phyloP scores from a whole-genome alignment of 495 filamentous ascomycete species.

The Cairneyella variabilis region DNA sequence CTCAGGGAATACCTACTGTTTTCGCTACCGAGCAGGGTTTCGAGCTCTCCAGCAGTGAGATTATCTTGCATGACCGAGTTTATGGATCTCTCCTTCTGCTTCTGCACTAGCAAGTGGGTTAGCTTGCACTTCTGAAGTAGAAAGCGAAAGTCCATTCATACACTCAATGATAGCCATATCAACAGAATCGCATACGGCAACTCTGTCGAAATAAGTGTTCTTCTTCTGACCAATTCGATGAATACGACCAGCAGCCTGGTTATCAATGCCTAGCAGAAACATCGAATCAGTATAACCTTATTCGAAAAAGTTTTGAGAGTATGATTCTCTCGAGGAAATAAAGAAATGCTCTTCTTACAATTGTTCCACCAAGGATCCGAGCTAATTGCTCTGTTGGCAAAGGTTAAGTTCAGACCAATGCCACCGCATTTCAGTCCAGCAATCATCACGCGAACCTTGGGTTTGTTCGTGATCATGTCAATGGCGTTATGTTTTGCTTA shows the following conservation, averaged over 20 bases:
- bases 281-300: too few relatives aligned
- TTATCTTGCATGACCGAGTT: too few relatives aligned
- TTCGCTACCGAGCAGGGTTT: too few relatives aligned
- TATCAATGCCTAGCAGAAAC: too few relatives aligned
- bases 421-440: conserved; percentile 26
- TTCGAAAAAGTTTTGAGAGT: too few relatives aligned
- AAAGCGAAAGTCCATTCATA: neutral
- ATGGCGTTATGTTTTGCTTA: conserved; percentile 17
- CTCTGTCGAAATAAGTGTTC: conserved; percentile 46
- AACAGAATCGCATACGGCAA: conserved; percentile 46
- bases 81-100: too few relatives aligned
- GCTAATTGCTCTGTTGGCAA: conserved; percentile 39
- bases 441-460: conserved; percentile 30
- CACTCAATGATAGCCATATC: conserved; percentile 42
- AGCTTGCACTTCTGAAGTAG: too few relatives aligned
- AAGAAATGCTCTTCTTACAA: neutral
- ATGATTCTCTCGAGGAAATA: neutral
- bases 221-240: conserved; percentile 56
- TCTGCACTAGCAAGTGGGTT: too few relatives aligned
- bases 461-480: conserved; percentile 12
- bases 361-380: too few relatives aligned
- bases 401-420: conserved; percentile 29
- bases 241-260: conserved; percentile 57
- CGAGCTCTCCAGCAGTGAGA: too few relatives aligned
- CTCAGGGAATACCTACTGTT: too few relatives aligned